Percentiles rank a stretch among this genome's conserved stretches.
phyloP scores from a whole-genome alignment of 768 basidiomycete genomes.

The Mycena pura region DNA sequence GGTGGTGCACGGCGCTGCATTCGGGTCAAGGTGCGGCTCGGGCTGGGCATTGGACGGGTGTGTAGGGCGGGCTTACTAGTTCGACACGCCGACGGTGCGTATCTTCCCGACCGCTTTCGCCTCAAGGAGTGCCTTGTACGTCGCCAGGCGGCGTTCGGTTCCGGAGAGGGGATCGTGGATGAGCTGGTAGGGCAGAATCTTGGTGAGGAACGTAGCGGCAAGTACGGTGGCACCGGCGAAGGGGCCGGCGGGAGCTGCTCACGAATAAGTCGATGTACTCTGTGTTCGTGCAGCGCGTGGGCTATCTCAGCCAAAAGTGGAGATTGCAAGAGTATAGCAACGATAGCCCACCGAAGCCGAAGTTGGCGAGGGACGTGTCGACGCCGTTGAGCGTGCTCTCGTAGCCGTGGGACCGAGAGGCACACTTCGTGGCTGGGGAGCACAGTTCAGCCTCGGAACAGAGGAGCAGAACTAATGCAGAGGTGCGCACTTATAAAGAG shows the following conservation, averaged over 20 bases:
- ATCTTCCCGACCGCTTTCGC: slow-evolving; percentile 71
- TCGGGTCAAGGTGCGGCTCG: no score
- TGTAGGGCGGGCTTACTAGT: slow-evolving; percentile 61
- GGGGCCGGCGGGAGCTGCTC: background rate
- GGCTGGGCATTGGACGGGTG: background rate
- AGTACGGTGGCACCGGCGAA: no score
- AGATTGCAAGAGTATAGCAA: no score
- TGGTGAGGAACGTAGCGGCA: background rate
- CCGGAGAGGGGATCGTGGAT: slow-evolving; percentile 79
- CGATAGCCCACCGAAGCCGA: slow-evolving; percentile 66
- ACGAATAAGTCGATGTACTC: slow-evolving; percentile 73
- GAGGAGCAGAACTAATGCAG: slow-evolving; percentile 13
- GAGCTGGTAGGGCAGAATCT: slow-evolving; percentile 39
- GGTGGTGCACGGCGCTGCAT: slow-evolving; percentile 68
- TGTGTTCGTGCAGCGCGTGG: slow-evolving; percentile 28
- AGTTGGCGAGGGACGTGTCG: slow-evolving; percentile 62
- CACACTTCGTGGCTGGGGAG: slow-evolving; percentile 68
- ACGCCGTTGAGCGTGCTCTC: slow-evolving; percentile 64
- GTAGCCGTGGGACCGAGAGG: slow-evolving; percentile 65
- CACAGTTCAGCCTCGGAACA: background rate
- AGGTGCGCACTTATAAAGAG: slow-evolving; percentile 75
- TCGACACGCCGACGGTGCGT: slow-evolving; percentile 80
- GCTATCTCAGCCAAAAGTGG: no score
- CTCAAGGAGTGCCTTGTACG: slow-evolving; percentile 74
- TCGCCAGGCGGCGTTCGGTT: slow-evolving; percentile 65